Percentiles rank a stretch among this genome's conserved stretches.
These are phyloP conservation scores for Cutaneotrichosporon sp. DNA, from an alignment of 1,284 basidiomycete species.

Conservation along the genomic window DNA sequence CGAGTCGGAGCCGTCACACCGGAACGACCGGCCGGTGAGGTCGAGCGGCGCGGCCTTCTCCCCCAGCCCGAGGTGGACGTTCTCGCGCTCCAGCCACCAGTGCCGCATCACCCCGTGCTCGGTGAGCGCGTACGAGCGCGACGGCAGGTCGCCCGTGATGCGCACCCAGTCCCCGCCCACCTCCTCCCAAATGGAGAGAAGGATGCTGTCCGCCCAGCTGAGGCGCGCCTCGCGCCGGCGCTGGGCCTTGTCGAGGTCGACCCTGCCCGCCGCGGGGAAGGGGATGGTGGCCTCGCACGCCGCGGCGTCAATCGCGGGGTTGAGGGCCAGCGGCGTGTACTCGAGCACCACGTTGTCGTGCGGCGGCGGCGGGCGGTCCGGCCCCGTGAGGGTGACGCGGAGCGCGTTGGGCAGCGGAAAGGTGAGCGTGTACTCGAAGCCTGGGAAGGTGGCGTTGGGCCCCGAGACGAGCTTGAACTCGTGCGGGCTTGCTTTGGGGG, in stretches of 20 bases:
- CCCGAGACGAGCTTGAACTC: conserved; percentile 34
- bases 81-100: conserved; percentile 38
- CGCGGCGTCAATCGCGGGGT: conserved; percentile 28
- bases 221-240: conserved; percentile 35
- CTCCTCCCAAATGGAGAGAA: conserved; percentile 42
- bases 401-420: conserved; percentile 47
- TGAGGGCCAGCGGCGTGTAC: conserved; percentile 32
- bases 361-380: conserved; percentile 48
- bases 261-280: conserved; percentile 33
- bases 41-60: conserved; percentile 55
- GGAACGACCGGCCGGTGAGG: conserved; percentile 47
- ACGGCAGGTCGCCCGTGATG: conserved; percentile 47
- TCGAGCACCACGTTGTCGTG: conserved; percentile 52
- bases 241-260: conserved; percentile 26
- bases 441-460: conserved; percentile 27
- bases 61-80: conserved; percentile 53
- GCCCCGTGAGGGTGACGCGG: conserved; percentile 46
- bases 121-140: conserved; percentile 51
- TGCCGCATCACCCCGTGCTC: conserved; percentile 50
- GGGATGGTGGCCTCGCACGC: conserved; percentile 31
- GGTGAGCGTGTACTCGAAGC: conserved; percentile 46
- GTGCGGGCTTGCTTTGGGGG: conserved; percentile 13
- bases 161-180: conserved; percentile 29
- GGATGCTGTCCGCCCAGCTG: conserved; percentile 39
- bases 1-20: conserved; percentile 49